These are phyloP conservation scores for Neotropicomus parvogracilis DNA, from an alignment of 1,284 basidiomycete genomes.

Conservation along the genomic window DNA sequence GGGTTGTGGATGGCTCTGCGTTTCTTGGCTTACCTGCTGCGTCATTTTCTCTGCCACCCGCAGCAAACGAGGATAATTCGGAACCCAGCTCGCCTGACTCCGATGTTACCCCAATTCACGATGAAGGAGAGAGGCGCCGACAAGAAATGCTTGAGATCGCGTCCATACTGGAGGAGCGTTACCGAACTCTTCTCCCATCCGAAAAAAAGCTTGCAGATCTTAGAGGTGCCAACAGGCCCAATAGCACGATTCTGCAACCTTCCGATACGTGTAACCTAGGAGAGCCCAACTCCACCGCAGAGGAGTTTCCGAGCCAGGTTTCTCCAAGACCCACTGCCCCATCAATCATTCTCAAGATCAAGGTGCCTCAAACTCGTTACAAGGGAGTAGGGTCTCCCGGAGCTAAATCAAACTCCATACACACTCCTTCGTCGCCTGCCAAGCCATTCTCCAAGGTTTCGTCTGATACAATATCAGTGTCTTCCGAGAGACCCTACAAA, in stretches of 20 bases:
- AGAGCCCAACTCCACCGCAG: conserved; percentile 13
- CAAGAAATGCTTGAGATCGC: conserved; percentile 70
- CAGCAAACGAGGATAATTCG: conserved; percentile 27
- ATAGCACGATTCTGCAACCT: conserved; percentile 12
- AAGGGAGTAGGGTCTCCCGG: conserved; percentile 25
- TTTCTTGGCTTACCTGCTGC: conserved; percentile 61
- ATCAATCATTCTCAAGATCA: conserved; percentile 33
- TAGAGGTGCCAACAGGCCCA: conserved; percentile 19
- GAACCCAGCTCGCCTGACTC: conserved; percentile 32
- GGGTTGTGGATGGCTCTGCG: conserved; percentile 63
- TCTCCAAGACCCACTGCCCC: conserved; percentile 23
- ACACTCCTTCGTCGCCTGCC: conserved; percentile 17
- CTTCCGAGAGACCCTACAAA: conserved; percentile 30
- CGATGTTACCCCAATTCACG: conserved; percentile 40
- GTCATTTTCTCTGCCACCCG: conserved; percentile 45
- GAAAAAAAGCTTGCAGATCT: conserved; percentile 42
- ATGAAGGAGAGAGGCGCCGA: conserved; percentile 67
- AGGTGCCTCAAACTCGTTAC: conserved; percentile 30
- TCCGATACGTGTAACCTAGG: conserved; percentile 18
- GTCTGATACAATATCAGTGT: conserved; percentile 29
- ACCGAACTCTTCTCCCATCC: conserved; percentile 64
- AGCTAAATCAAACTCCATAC: conserved; percentile 12
- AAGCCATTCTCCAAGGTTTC: conserved; percentile 33
- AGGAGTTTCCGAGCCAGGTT: conserved; percentile 10
- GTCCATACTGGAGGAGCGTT: conserved; percentile 61